Conservation (phyloP, 2,329 filamentous ascomycete genomes). For the Chaetomium olivaceum region DNA sequence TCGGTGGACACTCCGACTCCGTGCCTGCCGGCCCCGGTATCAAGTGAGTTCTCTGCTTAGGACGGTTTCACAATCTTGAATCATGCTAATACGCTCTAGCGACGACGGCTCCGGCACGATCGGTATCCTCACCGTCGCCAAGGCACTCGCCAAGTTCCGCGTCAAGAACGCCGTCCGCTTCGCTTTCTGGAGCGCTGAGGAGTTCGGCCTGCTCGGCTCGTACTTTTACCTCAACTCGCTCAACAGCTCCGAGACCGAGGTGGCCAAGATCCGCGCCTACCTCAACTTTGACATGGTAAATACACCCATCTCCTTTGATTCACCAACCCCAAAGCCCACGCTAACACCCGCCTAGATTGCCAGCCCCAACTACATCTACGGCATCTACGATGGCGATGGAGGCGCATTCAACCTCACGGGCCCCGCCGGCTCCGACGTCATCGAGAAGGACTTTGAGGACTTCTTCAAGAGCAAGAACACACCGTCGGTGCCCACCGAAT, state of each 20-base stretch:
- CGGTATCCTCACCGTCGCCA: slow-evolving; percentile 32
- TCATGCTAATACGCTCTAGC: slow-evolving; percentile 8
- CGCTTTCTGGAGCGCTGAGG: slow-evolving; percentile 60
- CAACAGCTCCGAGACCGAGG: slow-evolving; percentile 44
- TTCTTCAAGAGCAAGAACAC: slow-evolving; percentile 52
- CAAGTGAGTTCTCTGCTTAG: slow-evolving; percentile 23
- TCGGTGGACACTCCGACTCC: slow-evolving; percentile 32
- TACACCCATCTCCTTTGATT: background rate
- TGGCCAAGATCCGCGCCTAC: slow-evolving; percentile 54
- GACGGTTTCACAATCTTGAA: background rate
- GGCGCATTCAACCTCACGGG: slow-evolving; percentile 59
- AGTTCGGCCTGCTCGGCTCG: slow-evolving; percentile 61
- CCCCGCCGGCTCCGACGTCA: slow-evolving; percentile 56
- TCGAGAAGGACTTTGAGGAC: slow-evolving; percentile 58
- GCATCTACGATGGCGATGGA: slow-evolving; percentile 62
- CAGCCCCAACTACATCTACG: slow-evolving; percentile 52
- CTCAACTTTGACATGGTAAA: slow-evolving; percentile 57
- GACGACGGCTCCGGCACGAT: slow-evolving; percentile 34
- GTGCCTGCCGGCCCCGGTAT: slow-evolving; percentile 32
- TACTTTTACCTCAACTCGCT: slow-evolving; percentile 51
- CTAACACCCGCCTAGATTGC: slow-evolving; percentile 37
- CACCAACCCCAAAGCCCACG: background rate
- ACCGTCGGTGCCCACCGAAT: slow-evolving; percentile 60
- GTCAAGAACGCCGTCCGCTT: slow-evolving; percentile 57
- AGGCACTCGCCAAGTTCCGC: slow-evolving; percentile 31